A percentile compares a stretch with the other conserved stretches of the same genome.
Evolutionary conservation across 73 alveolate species (phyloP).

Genomic region (Blepharisma stoltei): DNA sequence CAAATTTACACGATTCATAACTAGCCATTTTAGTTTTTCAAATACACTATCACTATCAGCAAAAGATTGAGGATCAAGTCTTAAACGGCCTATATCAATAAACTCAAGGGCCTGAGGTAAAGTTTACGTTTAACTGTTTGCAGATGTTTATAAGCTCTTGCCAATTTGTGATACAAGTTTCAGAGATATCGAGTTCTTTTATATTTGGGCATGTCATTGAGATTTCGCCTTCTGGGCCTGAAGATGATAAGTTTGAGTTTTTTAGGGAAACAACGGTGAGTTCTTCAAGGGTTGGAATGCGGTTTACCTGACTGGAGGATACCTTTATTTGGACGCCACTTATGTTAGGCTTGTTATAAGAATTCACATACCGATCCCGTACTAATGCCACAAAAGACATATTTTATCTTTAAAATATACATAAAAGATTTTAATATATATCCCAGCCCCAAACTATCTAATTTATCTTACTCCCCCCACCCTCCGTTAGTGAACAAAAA

Average conservation of each 20-base stretch:
- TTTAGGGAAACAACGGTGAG: not conserved
- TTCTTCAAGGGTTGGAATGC: not conserved
- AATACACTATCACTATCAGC: not conserved
- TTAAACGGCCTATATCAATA: slow-evolving; percentile 13
- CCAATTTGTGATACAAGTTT: slow-evolving; percentile 6
- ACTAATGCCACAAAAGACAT: slow-evolving; percentile 20
- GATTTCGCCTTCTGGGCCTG: slow-evolving; percentile 19
- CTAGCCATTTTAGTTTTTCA: slow-evolving; percentile 1
- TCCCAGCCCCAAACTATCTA: too few species aligned
- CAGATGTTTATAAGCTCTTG: not conserved
- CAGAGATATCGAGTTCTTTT: slow-evolving; percentile 23
- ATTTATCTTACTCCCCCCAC: too few species aligned
- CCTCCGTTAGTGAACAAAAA: too few species aligned
- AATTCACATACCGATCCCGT: not conserved
- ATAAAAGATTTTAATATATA: too few species aligned
- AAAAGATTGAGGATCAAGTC: not conserved
- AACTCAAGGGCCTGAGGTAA: slow-evolving; percentile 1
- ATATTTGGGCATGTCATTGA: slow-evolving; percentile 15
- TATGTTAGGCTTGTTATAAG: not conserved
- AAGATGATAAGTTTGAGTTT: not conserved
- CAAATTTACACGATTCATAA: not conserved
- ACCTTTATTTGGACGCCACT: slow-evolving; percentile 18
- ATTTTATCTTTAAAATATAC: not conserved
- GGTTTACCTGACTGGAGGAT: not conserved
- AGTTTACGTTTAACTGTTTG: not conserved